Evolutionary conservation across 2,329 filamentous ascomycete species (phyloP), one percentile per base, ranked within the genome.

Genomic region (Malbranchea cinnamomea): DNA sequence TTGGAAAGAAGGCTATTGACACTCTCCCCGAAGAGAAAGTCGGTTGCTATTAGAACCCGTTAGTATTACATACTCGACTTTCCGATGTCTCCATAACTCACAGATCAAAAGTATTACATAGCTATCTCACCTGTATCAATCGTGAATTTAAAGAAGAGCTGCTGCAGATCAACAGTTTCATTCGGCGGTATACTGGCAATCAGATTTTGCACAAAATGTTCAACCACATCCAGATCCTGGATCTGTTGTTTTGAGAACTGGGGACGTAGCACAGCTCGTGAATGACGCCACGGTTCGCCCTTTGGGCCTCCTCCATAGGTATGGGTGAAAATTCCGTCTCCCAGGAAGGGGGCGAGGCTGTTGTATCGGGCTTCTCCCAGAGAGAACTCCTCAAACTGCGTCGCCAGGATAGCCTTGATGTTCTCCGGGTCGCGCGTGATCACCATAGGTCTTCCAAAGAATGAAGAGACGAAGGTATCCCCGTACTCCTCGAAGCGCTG

Each of bases 181-280:
- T 50, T 60, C 0, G 66, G 65, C 1, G 65, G 64, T 31, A 71
- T 37, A 20, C 68, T 16, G 66, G 63, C 38, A 91, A 91, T 71
- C n/a, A 92, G 62, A 0, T 71, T 68, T 45, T 80, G 65, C 14
- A 85, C 67, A 48, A 93, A 83, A 13, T 64, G 61, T 56, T 93
- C 85, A 48, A 92, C 85, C 35, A 77, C 74, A 30, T 82, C 67
- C 36, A 93, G 58, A 51, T 93, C 81, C 39, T 76, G 78, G 20
- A 93, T 71, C 12, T 84, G 78, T 46, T 91, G 79, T 43, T 78
- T 78, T 46, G 83, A 74, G 53, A 93, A 93, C 46, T 91, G 82
- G 0, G 85, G 84, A 2, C 84, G 68, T 38, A 94, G 74, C 36
- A 93, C 63, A 40, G 81, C 74, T n/a, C 85, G 68, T 30, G 76